Evolutionary conservation across 228 moss, liverwort and hornwort genomes (phyloP).

Genomic region (Sphagnum fallax): DNA sequence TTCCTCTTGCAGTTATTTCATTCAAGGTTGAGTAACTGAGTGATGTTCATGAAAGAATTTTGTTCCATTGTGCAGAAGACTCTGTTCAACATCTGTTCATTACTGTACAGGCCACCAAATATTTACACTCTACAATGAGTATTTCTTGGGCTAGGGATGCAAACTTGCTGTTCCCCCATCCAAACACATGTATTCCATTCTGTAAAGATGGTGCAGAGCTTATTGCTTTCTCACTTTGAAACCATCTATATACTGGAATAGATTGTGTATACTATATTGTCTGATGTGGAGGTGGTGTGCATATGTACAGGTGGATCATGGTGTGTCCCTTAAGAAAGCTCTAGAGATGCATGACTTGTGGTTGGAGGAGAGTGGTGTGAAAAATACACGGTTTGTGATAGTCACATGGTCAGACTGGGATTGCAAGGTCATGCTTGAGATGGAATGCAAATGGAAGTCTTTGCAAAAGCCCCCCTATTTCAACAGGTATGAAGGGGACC

Average conservation of each 20-base stretch:
- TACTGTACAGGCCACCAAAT: too few species aligned
- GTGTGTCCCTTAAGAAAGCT: slow-evolving; percentile 29
- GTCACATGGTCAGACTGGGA: slow-evolving; percentile 50
- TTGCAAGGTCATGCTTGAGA: slow-evolving; percentile 28
- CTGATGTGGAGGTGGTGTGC: neutral
- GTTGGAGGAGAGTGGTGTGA: slow-evolving; percentile 36
- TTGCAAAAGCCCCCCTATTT: slow-evolving; percentile 31
- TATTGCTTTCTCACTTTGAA: neutral
- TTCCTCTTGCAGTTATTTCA: too few species aligned
- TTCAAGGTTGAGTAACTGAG: too few species aligned
- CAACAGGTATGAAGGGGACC: slow-evolving; percentile 14
- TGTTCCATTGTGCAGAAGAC: too few species aligned
- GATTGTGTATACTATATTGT: neutral
- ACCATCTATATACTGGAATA: neutral
- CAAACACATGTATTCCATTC: neutral
- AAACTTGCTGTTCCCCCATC: neutral
- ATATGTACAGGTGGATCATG: slow-evolving; percentile 26
- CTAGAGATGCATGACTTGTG: slow-evolving; percentile 31
- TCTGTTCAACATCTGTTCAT: too few species aligned
- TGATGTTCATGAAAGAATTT: too few species aligned
- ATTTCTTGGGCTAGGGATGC: neutral
- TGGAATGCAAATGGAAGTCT: slow-evolving; percentile 34
- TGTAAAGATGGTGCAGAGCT: neutral
- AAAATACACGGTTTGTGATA: slow-evolving; percentile 28
- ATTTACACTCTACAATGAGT: too few species aligned